Percentiles rank a stretch among this genome's conserved stretches.
phyloP scores from a whole-genome alignment of 345 rosid species.

The Cardamine resedifolia region DNA sequence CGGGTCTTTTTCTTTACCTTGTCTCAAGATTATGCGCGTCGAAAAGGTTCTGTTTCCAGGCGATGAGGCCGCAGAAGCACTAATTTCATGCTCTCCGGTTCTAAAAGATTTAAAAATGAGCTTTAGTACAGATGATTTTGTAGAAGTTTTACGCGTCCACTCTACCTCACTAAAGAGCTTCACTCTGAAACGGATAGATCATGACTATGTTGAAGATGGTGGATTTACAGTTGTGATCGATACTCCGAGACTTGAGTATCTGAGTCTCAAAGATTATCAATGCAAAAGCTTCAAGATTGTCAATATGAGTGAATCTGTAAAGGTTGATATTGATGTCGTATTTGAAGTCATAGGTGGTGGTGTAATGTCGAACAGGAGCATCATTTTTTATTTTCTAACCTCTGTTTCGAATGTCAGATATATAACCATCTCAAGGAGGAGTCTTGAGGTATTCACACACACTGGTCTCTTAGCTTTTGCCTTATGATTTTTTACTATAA shows the following conservation, averaged over 20 bases:
- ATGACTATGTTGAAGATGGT: not conserved
- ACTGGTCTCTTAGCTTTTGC: not conserved
- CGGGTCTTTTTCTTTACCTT: not conserved
- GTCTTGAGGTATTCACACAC: conserved; percentile 8
- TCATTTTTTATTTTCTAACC: not conserved
- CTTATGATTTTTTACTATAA: not conserved
- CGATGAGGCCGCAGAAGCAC: not conserved
- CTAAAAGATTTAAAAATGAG: not conserved
- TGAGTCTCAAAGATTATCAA: conserved; percentile 7
- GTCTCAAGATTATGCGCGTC: not conserved
- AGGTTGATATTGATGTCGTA: conserved; percentile 18
- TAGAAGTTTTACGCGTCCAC: not conserved
- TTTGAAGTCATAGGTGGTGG: not conserved
- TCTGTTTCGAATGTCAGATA: not conserved
- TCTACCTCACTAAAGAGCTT: conserved; percentile 14
- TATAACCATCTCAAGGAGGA: conserved; percentile 24
- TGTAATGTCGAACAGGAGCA: too few species aligned
- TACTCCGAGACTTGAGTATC: conserved; percentile 15
- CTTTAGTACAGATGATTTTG: not conserved
- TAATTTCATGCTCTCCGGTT: conserved; percentile 13
- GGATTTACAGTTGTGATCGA: not conserved
- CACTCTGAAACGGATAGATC: conserved; percentile 12
- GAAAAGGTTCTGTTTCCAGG: not conserved
- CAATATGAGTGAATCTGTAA: not conserved
- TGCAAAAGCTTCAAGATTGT: not conserved